Percentiles rank a stretch among this genome's conserved stretches.
These are phyloP conservation scores for Albugo candida DNA, from an alignment of 352 stramenopile genomes.

Conservation along the genomic window DNA sequence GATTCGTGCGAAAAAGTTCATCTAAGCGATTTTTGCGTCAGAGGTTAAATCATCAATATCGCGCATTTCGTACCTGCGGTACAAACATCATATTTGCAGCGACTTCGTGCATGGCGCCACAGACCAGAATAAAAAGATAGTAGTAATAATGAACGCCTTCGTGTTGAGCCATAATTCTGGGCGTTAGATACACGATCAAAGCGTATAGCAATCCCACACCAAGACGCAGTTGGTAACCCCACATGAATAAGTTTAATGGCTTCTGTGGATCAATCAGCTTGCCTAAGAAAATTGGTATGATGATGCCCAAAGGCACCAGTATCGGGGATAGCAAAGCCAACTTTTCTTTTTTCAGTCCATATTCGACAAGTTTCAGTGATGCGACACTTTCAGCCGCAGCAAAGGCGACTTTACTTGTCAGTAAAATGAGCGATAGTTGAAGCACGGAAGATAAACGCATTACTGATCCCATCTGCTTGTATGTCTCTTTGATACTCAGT, in stretches of 20 bases:
- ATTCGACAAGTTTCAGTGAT: slow-evolving; percentile 84
- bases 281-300: slow-evolving; percentile 69
- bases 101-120: slow-evolving; percentile 61
- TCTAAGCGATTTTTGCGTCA: slow-evolving; percentile 33
- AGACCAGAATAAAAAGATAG: slow-evolving; percentile 51
- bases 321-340: slow-evolving; percentile 73
- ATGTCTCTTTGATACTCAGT: slow-evolving; percentile 74
- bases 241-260: slow-evolving; percentile 55
- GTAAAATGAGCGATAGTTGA: slow-evolving; percentile 68
- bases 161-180: slow-evolving; percentile 49
- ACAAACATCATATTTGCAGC: slow-evolving; percentile 86
- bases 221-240: slow-evolving; percentile 75
- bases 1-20: slow-evolving; percentile 96
- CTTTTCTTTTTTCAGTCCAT: slow-evolving; percentile 86
- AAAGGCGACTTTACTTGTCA: slow-evolving; percentile 87
- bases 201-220: slow-evolving; percentile 69
- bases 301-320: slow-evolving; percentile 73
- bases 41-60: neutral
- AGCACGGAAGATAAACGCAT: slow-evolving; percentile 73
- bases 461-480: slow-evolving; percentile 77
- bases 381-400: slow-evolving; percentile 78
- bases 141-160: slow-evolving; percentile 60
- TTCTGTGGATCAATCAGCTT: slow-evolving; percentile 45
- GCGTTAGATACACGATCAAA: slow-evolving; percentile 59
- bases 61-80: slow-evolving; percentile 20